phyloP scores from a whole-genome alignment of 2,329 filamentous ascomycete genomes.

The Fusarium xylarioides region DNA sequence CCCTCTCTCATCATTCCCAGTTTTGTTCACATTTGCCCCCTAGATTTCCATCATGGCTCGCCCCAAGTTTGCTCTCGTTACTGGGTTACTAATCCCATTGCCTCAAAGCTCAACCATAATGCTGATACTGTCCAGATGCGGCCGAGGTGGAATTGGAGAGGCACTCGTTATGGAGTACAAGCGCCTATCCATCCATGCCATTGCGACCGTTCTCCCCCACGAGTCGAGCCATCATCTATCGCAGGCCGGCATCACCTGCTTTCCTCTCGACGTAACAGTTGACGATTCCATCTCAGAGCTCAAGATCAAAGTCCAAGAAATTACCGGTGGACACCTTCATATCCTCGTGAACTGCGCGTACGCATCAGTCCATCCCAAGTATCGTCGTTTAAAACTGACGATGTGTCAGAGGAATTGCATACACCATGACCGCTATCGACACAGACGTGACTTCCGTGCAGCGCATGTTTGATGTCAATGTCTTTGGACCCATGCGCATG shows the following conservation, averaged over 20 bases:
- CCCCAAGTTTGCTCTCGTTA: not conserved
- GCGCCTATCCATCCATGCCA: not conserved
- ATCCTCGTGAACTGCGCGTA: not conserved
- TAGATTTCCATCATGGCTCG: not conserved
- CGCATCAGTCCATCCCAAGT: not conserved
- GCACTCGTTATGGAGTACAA: not conserved
- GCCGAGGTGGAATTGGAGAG: not conserved
- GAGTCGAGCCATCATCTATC: not conserved
- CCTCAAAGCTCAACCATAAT: too few species aligned
- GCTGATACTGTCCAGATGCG: not conserved
- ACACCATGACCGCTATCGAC: not conserved
- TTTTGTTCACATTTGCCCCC: too few species aligned
- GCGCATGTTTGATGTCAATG: not conserved
- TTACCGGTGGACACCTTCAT: not conserved
- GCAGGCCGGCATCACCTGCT: not conserved
- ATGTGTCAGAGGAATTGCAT: not conserved
- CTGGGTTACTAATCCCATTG: not conserved
- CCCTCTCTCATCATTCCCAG: accelerated
- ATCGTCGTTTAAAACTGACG: accelerated
- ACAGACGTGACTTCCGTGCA: not conserved
- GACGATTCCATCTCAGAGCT: not conserved
- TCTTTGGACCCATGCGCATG: not conserved
- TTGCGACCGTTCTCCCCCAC: not conserved
- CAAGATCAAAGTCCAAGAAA: not conserved
- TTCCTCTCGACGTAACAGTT: not conserved